phyloP scores from a whole-genome alignment of 2,329 filamentous ascomycete genomes.

The Curvularia sp. region DNA sequence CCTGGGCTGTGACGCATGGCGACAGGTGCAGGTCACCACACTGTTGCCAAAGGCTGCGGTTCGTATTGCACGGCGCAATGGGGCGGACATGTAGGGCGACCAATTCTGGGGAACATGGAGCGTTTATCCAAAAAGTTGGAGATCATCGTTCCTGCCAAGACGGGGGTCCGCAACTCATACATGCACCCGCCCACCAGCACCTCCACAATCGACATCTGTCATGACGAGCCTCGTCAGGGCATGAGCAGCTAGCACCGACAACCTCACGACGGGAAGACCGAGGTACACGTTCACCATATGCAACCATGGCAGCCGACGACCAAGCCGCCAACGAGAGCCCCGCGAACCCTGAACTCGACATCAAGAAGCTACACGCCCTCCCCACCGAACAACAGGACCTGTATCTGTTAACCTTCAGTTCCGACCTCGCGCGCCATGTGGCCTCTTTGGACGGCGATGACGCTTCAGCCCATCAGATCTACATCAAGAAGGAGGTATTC shows the following conservation, averaged over 20 bases:
- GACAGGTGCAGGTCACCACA: slow-evolving; percentile 31
- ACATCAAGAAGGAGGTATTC: slow-evolving; percentile 92
- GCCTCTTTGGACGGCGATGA: slow-evolving; percentile 75
- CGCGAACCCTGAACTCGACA: slow-evolving; percentile 79
- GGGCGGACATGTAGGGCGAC: slow-evolving; percentile 30
- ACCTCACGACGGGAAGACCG: slow-evolving; percentile 4
- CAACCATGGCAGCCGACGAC: slow-evolving; percentile 40
- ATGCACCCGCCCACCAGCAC: slow-evolving; percentile 21
- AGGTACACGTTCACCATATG: slow-evolving; percentile 19
- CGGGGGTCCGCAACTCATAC: slow-evolving; percentile 36
- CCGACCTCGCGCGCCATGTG: slow-evolving; percentile 82
- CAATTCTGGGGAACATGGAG: not conserved
- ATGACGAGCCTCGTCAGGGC: slow-evolving; percentile 26
- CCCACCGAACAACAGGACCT: slow-evolving; percentile 95
- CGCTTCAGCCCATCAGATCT: slow-evolving; percentile 86
- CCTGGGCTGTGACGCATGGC: slow-evolving; percentile 17
- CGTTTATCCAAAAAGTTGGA: slow-evolving; percentile 25
- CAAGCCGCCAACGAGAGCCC: slow-evolving; percentile 48
- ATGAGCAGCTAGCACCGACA: slow-evolving; percentile 26
- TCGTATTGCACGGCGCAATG: slow-evolving; percentile 30
- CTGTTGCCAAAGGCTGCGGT: slow-evolving; percentile 21
- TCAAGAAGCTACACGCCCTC: slow-evolving; percentile 85
- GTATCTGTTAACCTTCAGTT: slow-evolving; percentile 87
- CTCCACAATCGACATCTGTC: slow-evolving; percentile 31
- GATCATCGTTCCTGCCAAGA: slow-evolving; percentile 34